Base-by-base conservation (phyloP, 1,139 yeast species). In the Kurtzmaniella quercitrusa region DNA sequence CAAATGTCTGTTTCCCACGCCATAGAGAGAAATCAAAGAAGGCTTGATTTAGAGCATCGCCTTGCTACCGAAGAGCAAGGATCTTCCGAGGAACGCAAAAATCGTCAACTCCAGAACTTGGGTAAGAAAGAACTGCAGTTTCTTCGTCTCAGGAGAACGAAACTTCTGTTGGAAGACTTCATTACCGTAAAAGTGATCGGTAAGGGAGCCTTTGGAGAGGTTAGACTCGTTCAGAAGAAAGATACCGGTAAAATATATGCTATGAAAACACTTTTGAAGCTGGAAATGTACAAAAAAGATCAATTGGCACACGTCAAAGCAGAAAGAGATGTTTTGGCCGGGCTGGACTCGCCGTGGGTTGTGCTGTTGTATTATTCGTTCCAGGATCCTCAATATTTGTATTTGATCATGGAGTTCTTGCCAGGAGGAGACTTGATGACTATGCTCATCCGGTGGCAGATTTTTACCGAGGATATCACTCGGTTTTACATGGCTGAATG, bases 351-450 rank as follows among this genome's bases (percentile, higher is more conserved):
- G 8, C 93, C 93, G 6, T 85, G 94, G 94, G 93, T 85, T 44
- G 94, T 85, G 39, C 83, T 91, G 0, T 67, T 85, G 48, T 85
- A 83, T 58, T 85, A 85, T 59, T 85, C 94, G 1, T 85, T 85
- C 65, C 94, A 85, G 62, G 94, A 85, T 65, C 62, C 85, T 1
- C 84, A 84, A 54, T 85, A 85, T 57, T 66, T 85, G 49, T 85
- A 85, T 57, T 70, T 85, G 55, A 85, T 85, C 53, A 85, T 85
- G 94, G 94, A 85, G 57, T 85, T 85, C 58, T 73, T 85, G 50
- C 94, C 94, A 3, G 94, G 94, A 49, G 94, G 94, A 51, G 94
- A 85, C 64, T 70, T 85, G 53, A 85, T 85, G 94, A 85, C 94
- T 0, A 85, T 85, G 94, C 70, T 85, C 57, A 85, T 85, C 56